Percentiles rank a stretch among this genome's conserved stretches.
These are phyloP conservation scores for Circinella umbellata DNA, from an alignment of 371 early-diverging fungal species.

Conservation along the genomic window DNA sequence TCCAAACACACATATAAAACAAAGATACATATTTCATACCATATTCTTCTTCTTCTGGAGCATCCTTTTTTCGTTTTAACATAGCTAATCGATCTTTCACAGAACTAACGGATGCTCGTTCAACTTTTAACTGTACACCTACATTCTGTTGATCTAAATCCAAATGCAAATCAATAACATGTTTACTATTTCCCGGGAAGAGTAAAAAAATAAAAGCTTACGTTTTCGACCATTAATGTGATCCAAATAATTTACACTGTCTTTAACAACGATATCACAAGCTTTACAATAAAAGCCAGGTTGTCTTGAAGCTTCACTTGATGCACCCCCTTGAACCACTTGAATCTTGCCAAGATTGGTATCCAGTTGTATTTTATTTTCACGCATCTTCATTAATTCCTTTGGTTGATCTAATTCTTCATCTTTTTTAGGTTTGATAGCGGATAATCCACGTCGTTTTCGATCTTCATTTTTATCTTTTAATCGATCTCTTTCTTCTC, in stretches of 20 bases:
- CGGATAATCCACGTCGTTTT: constrained; percentile 38
- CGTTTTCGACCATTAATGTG: constrained; percentile 92
- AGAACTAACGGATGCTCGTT: constrained; percentile 57
- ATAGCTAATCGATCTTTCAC: constrained; percentile 59
- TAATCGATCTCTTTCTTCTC: constrained; percentile 48
- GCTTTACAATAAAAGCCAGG: constrained; percentile 92
- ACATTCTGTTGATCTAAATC: constrained; percentile 54
- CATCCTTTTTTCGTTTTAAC: constrained; percentile 63
- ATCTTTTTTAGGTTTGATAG: constrained; percentile 31
- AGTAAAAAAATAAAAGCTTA: constrained; percentile 32
- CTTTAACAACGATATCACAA: constrained; percentile 88
- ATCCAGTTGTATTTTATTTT: constrained; percentile 70
- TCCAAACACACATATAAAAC: too few relatives aligned
- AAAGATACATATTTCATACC: constrained; percentile 31
- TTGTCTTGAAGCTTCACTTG: constrained; percentile 60
- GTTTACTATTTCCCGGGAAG: not conserved
- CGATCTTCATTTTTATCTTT: constrained; percentile 48
- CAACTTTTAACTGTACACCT: constrained; percentile 81
- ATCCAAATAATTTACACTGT: constrained; percentile 85
- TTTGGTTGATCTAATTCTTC: constrained; percentile 32
- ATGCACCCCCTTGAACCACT: constrained; percentile 69
- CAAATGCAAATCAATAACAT: not conserved
- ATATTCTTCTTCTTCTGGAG: constrained; percentile 54
- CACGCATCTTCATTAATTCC: constrained; percentile 39
- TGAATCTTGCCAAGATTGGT: constrained; percentile 82